phyloP scores from a whole-genome alignment of 257 asterid genomes.

The Ocimum tenuiflorum region DNA sequence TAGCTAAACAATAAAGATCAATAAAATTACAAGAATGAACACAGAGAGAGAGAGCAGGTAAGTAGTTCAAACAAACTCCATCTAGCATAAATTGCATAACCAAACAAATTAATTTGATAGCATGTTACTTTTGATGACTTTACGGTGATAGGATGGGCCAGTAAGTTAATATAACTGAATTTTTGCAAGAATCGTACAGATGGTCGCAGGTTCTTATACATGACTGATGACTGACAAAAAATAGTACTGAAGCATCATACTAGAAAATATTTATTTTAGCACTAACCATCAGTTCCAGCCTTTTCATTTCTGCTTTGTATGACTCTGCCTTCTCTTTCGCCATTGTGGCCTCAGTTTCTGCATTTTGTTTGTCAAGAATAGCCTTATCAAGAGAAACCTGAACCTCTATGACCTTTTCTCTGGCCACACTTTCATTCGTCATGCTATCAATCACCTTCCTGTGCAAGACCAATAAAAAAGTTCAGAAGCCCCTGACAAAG shows the following conservation, averaged over 20 bases:
- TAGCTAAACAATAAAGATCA: conserved; percentile 40
- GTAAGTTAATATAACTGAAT: not conserved
- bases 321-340: conserved; percentile 60
- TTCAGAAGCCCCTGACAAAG: conserved; percentile 13
- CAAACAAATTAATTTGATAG: conserved; percentile 6
- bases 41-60: not conserved
- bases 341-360: conserved; percentile 62
- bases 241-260: conserved; percentile 10
- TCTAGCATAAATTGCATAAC: not conserved
- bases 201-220: not conserved
- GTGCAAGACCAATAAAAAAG: conserved; percentile 21
- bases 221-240: not conserved
- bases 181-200: not conserved
- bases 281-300: conserved; percentile 77
- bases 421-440: conserved; percentile 63
- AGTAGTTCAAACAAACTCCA: conserved; percentile 24
- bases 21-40: not conserved
- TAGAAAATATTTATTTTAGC: not conserved
- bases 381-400: conserved; percentile 73
- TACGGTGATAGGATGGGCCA: conserved; percentile 1
- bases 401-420: conserved; percentile 55
- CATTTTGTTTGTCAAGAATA: conserved; percentile 59
- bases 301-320: conserved; percentile 58
- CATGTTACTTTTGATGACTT: conserved; percentile 1
- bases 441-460: conserved; percentile 81